Conservation (phyloP, 441 rosid species). For the Syzygium syzygioides region DNA sequence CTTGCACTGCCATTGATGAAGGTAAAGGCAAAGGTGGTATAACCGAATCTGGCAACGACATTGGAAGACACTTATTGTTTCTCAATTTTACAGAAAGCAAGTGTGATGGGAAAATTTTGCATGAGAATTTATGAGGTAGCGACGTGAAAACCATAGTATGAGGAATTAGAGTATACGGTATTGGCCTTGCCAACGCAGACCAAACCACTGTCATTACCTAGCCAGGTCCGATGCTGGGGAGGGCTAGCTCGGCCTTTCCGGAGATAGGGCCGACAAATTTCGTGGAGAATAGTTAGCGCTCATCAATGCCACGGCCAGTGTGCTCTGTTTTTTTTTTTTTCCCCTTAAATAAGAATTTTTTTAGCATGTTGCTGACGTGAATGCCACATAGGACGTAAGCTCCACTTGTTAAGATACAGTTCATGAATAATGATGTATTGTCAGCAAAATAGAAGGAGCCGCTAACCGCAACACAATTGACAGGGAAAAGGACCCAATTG, state of each 20-base stretch:
- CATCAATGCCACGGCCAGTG: neutral
- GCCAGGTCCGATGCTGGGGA: neutral
- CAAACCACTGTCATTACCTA: neutral
- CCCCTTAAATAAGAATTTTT: neutral
- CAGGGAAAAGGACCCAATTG: neutral
- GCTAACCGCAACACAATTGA: neutral
- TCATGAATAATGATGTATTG: accelerated
- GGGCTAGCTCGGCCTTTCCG: neutral
- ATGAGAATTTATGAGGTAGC: neutral
- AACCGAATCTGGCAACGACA: neutral
- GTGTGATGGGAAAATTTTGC: neutral
- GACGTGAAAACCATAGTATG: neutral
- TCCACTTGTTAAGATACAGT: neutral
- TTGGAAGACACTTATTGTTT: neutral
- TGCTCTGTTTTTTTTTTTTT: neutral
- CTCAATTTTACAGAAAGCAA: neutral
- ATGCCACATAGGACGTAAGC: neutral
- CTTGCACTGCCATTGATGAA: neutral
- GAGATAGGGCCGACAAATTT: neutral
- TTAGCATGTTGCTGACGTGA: neutral
- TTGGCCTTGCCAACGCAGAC: too few species aligned
- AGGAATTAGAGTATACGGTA: neutral
- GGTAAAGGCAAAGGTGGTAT: neutral
- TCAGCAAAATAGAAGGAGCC: neutral
- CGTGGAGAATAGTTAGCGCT: neutral